These are phyloP conservation scores for Leersia perrieri DNA, from an alignment of 176 grass and related monocot genomes.

Conservation along the genomic window DNA sequence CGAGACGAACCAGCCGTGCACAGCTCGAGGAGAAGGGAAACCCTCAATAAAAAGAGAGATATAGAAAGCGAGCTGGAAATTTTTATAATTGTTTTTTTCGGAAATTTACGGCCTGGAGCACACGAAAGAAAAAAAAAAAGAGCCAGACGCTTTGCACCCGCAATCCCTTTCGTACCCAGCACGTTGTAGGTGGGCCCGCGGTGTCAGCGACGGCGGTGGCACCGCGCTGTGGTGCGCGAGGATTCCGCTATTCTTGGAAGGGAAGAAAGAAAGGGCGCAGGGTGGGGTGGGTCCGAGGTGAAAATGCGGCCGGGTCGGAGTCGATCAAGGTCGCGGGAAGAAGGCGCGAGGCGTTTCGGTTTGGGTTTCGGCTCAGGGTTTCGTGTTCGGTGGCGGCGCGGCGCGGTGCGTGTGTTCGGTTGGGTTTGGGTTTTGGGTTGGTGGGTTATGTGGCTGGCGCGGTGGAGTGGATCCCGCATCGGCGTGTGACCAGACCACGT, in stretches of 20 bases:
- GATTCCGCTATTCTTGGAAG: conserved; percentile 46
- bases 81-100: conserved; percentile 2
- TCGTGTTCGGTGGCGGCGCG: not conserved
- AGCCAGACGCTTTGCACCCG: not conserved
- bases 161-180: conserved; percentile 20
- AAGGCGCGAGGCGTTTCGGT: not conserved
- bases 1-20: conserved; percentile 31
- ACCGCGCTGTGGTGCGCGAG: not conserved
- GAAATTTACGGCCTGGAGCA: not conserved
- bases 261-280: conserved; percentile 44
- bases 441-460: not conserved
- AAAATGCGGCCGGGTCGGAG: not conserved
- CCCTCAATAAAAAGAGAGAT: not conserved
- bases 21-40: not conserved
- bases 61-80: conserved; percentile 8
- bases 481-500: conserved; percentile 41
- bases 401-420: not conserved
- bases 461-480: not conserved
- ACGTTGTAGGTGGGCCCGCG: not conserved
- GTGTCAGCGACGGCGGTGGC: not conserved
- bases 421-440: not conserved
- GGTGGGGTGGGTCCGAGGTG: not conserved
- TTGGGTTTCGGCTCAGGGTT: no score
- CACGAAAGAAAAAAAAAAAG: conserved; percentile 30
- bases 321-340: not conserved